Percentiles rank a stretch among this genome's conserved stretches.
Evolutionary conservation across 352 stramenopile species (phyloP).

Genomic region (Pilasporangium apinafurcum): DNA sequence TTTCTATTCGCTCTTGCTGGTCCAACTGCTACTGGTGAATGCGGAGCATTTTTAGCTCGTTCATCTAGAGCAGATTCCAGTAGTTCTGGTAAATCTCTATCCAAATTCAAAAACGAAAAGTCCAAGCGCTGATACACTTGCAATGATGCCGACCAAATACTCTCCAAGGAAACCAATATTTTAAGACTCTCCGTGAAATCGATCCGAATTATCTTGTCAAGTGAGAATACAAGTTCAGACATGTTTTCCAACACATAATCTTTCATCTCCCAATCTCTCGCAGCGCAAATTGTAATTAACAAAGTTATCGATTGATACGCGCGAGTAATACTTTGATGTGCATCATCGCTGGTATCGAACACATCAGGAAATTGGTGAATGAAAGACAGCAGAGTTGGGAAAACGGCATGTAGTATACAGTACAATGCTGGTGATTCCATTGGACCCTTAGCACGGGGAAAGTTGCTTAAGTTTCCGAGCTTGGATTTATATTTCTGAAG

Average conservation of each 20-base stretch:
- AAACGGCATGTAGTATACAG: conserved; percentile 27
- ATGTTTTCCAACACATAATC: conserved; percentile 16
- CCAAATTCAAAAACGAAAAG: conserved; percentile 3
- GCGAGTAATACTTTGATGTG: conserved; percentile 4
- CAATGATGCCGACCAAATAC: conserved; percentile 3
- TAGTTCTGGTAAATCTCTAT: background rate
- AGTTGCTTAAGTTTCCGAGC: conserved; percentile 9
- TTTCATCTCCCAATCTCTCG: conserved; percentile 26
- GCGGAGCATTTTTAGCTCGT: background rate
- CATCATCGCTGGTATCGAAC: conserved; percentile 23
- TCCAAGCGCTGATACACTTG: conserved; percentile 6
- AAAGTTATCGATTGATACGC: conserved; percentile 23
- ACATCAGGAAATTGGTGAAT: conserved; percentile 47
- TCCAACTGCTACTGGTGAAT: no score
- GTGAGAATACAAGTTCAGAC: conserved; percentile 36
- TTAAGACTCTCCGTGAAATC: conserved; percentile 1
- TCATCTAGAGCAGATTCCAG: conserved; percentile 3
- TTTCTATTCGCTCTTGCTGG: no score
- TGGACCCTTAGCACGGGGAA: conserved; percentile 16
- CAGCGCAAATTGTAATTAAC: conserved; percentile 19
- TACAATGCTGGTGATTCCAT: conserved; percentile 28
- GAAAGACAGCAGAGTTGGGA: conserved; percentile 43
- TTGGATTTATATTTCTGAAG: conserved; percentile 46
- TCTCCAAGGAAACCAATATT: conserved; percentile 3
- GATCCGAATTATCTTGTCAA: conserved; percentile 33